Evolutionary conservation across 257 asterid species (phyloP).

Genomic region (Linaria vulgaris): DNA sequence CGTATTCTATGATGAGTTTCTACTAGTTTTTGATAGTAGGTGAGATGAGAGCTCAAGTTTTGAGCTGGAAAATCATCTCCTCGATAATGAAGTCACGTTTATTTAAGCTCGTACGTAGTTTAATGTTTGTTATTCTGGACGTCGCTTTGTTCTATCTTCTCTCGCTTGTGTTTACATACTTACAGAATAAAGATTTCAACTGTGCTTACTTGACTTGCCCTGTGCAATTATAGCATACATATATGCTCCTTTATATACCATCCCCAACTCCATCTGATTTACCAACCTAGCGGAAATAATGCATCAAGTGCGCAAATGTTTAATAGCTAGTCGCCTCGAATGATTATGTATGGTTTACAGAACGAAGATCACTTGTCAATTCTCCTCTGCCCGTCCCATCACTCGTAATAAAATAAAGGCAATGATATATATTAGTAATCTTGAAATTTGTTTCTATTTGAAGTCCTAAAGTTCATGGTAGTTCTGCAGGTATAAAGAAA

Average conservation of each 20-base stretch:
- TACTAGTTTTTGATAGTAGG: constrained; percentile 7
- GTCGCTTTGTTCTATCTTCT: not conserved
- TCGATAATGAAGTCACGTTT: not conserved
- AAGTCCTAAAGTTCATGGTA: constrained; percentile 30
- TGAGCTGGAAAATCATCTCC: not conserved
- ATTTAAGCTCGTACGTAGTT: not conserved
- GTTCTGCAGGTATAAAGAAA: constrained; percentile 85
- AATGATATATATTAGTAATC: no score
- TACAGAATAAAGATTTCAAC: not conserved
- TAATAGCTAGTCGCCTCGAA: no score
- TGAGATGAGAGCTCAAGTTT: not conserved
- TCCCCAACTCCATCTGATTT: no score
- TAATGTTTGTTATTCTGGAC: not conserved
- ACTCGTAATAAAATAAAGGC: no score
- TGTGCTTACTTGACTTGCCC: not conserved
- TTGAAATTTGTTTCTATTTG: constrained; percentile 1
- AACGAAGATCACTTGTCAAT: no score
- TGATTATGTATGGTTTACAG: no score
- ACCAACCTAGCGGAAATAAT: no score
- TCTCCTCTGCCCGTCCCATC: not conserved
- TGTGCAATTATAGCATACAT: not conserved
- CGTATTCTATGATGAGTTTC: not conserved
- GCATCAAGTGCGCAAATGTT: no score
- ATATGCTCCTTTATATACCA: no score
- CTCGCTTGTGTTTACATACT: not conserved